Evolutionary conservation across 73 alveolate species (phyloP).

Genomic region (Tetrahymena thermophila): DNA sequence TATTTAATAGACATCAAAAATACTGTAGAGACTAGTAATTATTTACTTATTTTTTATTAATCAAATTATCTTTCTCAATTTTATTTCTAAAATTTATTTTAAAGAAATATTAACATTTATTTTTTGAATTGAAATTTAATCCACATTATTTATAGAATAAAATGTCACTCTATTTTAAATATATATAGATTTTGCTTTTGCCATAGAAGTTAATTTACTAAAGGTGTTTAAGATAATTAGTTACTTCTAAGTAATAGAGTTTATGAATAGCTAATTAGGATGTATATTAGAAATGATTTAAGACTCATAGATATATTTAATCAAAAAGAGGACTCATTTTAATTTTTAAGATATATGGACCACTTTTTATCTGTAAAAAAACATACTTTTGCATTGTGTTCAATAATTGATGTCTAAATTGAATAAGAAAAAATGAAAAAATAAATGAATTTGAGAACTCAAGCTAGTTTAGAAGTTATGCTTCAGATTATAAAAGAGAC

Average conservation of each 20-base stretch:
- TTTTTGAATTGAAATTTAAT: too few species aligned
- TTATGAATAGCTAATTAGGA: neutral
- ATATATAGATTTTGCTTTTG: neutral
- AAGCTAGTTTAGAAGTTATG: neutral
- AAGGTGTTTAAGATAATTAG: neutral
- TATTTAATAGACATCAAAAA: neutral
- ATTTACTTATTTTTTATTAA: neutral
- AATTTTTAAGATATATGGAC: neutral
- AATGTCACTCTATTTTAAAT: too few species aligned
- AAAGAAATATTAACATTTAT: too few species aligned
- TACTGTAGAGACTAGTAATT: neutral
- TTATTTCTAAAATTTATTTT: neutral
- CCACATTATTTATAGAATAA: neutral
- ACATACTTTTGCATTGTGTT: neutral
- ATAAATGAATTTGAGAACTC: neutral
- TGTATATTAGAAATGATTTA: neutral
- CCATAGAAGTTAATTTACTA: neutral
- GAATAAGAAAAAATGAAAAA: neutral
- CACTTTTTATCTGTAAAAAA: neutral
- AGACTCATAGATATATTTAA: neutral
- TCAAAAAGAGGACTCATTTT: neutral
- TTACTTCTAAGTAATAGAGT: neutral
- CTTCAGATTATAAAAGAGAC: neutral
- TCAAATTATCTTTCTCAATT: neutral
- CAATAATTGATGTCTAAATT: neutral